These are phyloP conservation scores for Coelastrella sp. DNA, from an alignment of 139 green algal species.

Conservation along the genomic window DNA sequence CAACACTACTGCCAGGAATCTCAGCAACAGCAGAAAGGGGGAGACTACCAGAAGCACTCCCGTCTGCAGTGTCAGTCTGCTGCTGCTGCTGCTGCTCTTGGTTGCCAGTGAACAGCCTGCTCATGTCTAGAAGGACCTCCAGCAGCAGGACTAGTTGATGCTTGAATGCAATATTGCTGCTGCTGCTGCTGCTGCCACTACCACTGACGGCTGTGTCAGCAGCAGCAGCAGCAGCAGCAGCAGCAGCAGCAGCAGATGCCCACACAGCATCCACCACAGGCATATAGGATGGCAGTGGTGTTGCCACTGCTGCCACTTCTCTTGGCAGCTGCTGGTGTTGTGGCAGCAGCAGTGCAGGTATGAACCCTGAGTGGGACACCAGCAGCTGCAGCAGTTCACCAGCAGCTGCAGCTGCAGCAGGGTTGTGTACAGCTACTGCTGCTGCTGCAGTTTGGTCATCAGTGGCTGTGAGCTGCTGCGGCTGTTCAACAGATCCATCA, in stretches of 20 bases:
- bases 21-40: conserved; percentile 27
- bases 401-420: conserved; percentile 12
- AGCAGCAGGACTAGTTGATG: conserved; percentile 63
- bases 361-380: conserved; percentile 3
- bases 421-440: conserved; percentile 5
- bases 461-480: neutral
- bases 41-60: neutral
- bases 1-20: neutral
- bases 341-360: conserved; percentile 48
- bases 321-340: conserved; percentile 19
- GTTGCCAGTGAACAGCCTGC: conserved; percentile 43
- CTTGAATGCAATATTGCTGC: conserved; percentile 18
- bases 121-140: conserved; percentile 69
- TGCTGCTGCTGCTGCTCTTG: conserved; percentile 18
- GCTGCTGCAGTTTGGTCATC: neutral
- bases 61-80: conserved; percentile 15
- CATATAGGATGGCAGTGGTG: conserved; percentile 59
- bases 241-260: neutral
- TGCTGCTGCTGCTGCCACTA: neutral
- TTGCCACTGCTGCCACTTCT: conserved; percentile 31
- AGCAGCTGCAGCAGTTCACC: conserved; percentile 61
- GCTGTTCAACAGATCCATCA: too few relatives aligned
- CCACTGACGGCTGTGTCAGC: neutral
- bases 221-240: conserved; percentile 5
- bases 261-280: conserved; percentile 45